A percentile compares a stretch with the other conserved stretches of the same genome.
Conservation (phyloP, 2,329 filamentous ascomycete genomes). For the Diatrype stigma region DNA sequence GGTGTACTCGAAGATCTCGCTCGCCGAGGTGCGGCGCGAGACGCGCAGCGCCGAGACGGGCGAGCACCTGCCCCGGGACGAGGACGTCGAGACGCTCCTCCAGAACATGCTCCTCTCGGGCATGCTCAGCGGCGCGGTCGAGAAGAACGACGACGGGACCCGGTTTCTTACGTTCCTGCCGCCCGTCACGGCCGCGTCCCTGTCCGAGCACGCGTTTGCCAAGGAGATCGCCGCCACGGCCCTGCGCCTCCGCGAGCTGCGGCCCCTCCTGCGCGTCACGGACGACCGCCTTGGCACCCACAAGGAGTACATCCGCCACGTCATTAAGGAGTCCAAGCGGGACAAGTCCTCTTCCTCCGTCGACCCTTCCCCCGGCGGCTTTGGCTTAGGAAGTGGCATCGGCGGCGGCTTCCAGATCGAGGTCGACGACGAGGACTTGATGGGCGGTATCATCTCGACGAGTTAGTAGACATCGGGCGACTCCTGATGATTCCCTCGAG, state of each 20-base stretch:
- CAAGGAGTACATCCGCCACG: constrained; percentile 50
- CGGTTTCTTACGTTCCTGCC: constrained; percentile 50
- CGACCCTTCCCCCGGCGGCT: constrained; percentile 13
- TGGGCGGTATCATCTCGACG: constrained; percentile 39
- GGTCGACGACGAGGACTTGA: constrained; percentile 58
- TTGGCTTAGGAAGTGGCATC: constrained; percentile 34
- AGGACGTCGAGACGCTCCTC: constrained; percentile 43
- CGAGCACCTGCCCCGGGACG: constrained; percentile 34
- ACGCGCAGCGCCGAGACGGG: constrained; percentile 55
- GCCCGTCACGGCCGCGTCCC: constrained; percentile 32
- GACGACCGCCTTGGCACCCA: constrained; percentile 52
- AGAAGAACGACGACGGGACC: constrained; percentile 38
- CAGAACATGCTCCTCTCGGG: constrained; percentile 51
- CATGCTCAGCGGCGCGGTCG: constrained; percentile 50
- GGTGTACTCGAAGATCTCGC: constrained; percentile 61
- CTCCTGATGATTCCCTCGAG: too few relatives aligned
- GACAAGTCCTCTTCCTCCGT: constrained; percentile 26
- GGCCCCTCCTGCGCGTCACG: constrained; percentile 45
- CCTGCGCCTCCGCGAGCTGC: constrained; percentile 40
- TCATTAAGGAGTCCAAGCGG: constrained; percentile 43
- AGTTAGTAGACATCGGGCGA: constrained; percentile 2
- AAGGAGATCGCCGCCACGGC: constrained; percentile 39
- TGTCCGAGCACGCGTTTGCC: constrained; percentile 50
- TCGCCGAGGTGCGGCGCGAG: constrained; percentile 46
- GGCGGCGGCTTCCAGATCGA: constrained; percentile 43